Evolutionary conservation across 495 filamentous ascomycete species (phyloP).

Genomic region (Aspergillus saccharolyticus): DNA sequence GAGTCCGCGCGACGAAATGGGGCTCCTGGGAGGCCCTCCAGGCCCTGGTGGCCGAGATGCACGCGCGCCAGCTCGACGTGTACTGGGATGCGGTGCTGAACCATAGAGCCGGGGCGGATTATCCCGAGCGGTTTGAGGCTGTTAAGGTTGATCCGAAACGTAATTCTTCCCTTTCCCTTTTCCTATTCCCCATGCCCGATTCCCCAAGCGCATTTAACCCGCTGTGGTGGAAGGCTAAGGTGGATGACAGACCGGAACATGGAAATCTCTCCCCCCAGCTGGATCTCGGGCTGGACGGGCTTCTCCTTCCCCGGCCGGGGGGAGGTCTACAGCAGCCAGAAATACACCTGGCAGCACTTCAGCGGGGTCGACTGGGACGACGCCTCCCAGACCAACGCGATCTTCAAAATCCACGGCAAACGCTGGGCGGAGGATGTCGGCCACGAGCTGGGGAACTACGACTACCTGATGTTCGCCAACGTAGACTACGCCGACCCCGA

Average conservation of each 20-base stretch:
- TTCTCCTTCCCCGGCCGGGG: slow-evolving; percentile 61
- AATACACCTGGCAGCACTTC: slow-evolving; percentile 69
- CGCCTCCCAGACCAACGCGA: slow-evolving; percentile 48
- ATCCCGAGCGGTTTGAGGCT: slow-evolving; percentile 51
- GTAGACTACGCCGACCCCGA: slow-evolving; percentile 63
- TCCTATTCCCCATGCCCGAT: not conserved
- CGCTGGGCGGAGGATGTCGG: slow-evolving; percentile 64
- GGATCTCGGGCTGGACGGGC: slow-evolving; percentile 62
- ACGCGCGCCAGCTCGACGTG: slow-evolving; percentile 47
- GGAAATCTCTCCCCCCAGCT: slow-evolving; percentile 47
- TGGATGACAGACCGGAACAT: slow-evolving; percentile 41
- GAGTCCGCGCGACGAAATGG: slow-evolving; percentile 59
- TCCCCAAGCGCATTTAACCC: not conserved
- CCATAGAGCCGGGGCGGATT: slow-evolving; percentile 67
- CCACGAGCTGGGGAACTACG: slow-evolving; percentile 63
- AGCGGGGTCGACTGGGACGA: slow-evolving; percentile 64
- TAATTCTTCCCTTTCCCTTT: slow-evolving; percentile 16
- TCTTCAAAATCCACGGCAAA: slow-evolving; percentile 63
- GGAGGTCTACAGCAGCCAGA: slow-evolving; percentile 54
- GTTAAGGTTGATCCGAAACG: slow-evolving; percentile 56
- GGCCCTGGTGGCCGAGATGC: slow-evolving; percentile 44
- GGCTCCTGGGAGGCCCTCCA: slow-evolving; percentile 57
- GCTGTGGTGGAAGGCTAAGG: too few species aligned
- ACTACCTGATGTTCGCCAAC: slow-evolving; percentile 65
- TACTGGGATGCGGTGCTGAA: slow-evolving; percentile 77